Percentiles rank a stretch among this genome's conserved stretches.
These are phyloP conservation scores for Mortierella sp. DNA, from an alignment of 371 early-diverging fungal species.

Conservation along the genomic window DNA sequence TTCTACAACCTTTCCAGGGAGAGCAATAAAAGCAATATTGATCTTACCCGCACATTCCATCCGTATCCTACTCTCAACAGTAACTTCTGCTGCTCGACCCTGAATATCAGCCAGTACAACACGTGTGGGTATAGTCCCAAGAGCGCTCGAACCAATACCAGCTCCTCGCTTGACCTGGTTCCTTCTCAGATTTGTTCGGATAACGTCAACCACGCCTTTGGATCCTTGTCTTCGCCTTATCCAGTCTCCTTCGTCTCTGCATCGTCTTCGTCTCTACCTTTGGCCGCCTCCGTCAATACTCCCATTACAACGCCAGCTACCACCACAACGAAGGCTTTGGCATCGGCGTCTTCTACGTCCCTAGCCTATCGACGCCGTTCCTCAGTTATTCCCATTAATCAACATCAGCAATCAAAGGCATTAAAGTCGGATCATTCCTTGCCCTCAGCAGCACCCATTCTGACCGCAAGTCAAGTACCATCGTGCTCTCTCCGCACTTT, in stretches of 20 bases:
- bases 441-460: neutral
- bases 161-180: conserved; percentile 21
- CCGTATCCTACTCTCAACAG: conserved; percentile 29
- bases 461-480: neutral
- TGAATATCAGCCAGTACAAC: conserved; percentile 18
- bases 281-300: conserved; percentile 26
- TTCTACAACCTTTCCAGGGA: conserved; percentile 44
- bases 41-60: conserved; percentile 25
- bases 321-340: conserved; percentile 3
- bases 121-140: conserved; percentile 37
- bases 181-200: conserved; percentile 33
- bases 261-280: conserved; percentile 37
- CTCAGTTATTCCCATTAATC: neutral
- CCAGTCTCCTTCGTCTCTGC: conserved; percentile 24
- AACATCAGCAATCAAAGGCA: conserved; percentile 2
- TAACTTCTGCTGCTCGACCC: conserved; percentile 17
- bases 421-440: conserved; percentile 4
- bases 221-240: conserved; percentile 44
- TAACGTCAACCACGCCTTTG: conserved; percentile 39
- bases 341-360: conserved; percentile 15
- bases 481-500: conserved; percentile 15
- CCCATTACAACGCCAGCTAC: conserved; percentile 30
- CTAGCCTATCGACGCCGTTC: conserved; percentile 14
- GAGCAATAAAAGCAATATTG: conserved; percentile 39
- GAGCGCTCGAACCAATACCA: conserved; percentile 25